Base-by-base conservation (phyloP, 225 moss, liverwort and hornwort species). In the Bryum argenteum region DNA sequence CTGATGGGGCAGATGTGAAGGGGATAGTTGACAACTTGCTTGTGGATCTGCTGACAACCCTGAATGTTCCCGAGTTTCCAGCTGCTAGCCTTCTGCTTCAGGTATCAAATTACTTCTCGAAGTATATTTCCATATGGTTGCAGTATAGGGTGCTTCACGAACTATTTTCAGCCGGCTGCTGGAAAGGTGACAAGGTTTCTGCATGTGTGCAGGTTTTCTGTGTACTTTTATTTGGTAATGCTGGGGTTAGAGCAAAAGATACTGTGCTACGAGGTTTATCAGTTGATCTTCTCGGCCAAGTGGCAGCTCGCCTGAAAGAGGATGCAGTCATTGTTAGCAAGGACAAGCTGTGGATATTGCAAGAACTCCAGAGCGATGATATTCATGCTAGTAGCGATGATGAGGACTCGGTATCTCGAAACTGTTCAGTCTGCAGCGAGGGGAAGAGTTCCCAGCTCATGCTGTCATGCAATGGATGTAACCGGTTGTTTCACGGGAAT, bases 1-100 rank as follows among this genome's bases (percentile, higher is more conserved):
- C 86, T 69, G 94, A 97, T 63, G 90, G 91, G 23, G 85, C 82
- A 50, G 97, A 94, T 75, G 78, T 84, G 54, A 97, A 92, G 79
- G 89, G 85, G 8, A 79, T 94, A 38, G 89, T 97, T 54, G 97
- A 97, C 23, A 93, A 91, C 69, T 71, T 97, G 73, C 89, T 97
- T 51, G 82, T 90, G 62, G 97, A 97, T 81, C 73, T 97, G 66
- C 66, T 97, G 77, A 82, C 88, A 51, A 90, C 91, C 44, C 92
- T 97, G 28, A 92, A 97, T 80, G 81, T 94, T 10, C 97, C 92
- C 17, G 97, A 97, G 77, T 97, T 90, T 79, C 97, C 97, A 69
- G 92, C 94, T 12, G 89, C 94, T 57, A 89, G 93, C 65, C 97
- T 97, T 68, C 68, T 94, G 59, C 97, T 97, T 67, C 97, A 97